A percentile compares a stretch with the other conserved stretches of the same genome.
These are phyloP conservation scores for Boletus rubropictus DNA, from an alignment of 768 basidiomycete species.

Conservation along the genomic window DNA sequence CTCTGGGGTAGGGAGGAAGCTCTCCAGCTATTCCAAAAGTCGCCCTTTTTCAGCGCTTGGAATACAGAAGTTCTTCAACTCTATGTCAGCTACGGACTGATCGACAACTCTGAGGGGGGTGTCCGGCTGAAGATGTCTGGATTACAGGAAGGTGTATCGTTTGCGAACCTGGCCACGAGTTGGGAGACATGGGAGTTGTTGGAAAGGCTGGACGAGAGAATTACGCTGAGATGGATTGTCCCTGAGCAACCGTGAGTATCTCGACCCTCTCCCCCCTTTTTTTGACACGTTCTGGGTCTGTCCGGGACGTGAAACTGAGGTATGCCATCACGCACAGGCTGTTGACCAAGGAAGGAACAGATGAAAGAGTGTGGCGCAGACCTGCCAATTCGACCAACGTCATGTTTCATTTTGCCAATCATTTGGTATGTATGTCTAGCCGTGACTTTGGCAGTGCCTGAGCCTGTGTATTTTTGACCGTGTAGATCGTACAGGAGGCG, in stretches of 20 bases:
- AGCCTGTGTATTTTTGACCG: background rate
- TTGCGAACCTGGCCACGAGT: slow-evolving; percentile 38
- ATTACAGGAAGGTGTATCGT: slow-evolving; percentile 59
- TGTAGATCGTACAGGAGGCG: slow-evolving; percentile 27
- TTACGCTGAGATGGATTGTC: slow-evolving; percentile 28
- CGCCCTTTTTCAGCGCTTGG: slow-evolving; percentile 70
- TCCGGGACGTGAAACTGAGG: background rate
- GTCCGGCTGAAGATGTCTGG: slow-evolving; percentile 61
- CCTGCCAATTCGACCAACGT: slow-evolving; percentile 27
- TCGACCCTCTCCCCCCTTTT: no score
- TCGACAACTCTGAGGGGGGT: slow-evolving; percentile 30
- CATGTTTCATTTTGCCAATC: slow-evolving; percentile 23
- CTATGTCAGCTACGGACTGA: slow-evolving; percentile 58
- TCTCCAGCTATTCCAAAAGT: slow-evolving; percentile 38
- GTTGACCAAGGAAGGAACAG: slow-evolving; percentile 6
- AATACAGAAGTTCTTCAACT: slow-evolving; percentile 52
- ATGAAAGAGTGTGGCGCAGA: slow-evolving; percentile 27
- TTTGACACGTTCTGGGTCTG: background rate
- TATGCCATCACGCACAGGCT: slow-evolving; percentile 9
- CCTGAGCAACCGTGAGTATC: slow-evolving; percentile 17
- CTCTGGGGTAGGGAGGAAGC: slow-evolving; percentile 52
- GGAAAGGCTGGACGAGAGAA: slow-evolving; percentile 21
- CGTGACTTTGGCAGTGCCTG: background rate
- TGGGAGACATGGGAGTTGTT: slow-evolving; percentile 27
- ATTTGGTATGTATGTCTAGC: slow-evolving; percentile 23